Base-by-base conservation (phyloP, 2,329 filamentous ascomycete genomes). In the Magnaporthales sp. region DNA sequence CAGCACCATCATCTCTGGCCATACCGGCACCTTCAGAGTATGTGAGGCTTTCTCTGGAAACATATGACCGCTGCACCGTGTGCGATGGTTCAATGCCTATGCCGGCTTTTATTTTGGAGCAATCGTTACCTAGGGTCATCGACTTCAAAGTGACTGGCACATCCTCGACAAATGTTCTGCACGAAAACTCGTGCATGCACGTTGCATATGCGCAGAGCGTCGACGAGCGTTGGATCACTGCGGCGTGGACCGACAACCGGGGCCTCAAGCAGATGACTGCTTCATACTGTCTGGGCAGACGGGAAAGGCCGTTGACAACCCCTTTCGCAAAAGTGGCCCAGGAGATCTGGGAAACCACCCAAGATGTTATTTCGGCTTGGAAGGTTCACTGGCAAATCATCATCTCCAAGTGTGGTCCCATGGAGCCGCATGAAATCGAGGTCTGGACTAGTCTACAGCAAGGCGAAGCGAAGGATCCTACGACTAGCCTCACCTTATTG, bases 101-200 rank as follows among this genome's bases (percentile, higher is more conserved):
- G 0, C 89, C 91, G 2, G 87, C 91, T 0, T 87, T 95, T 66
- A 82, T 90, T 67, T 81, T 96, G 1, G 91, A 93, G 73, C 86
- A 89, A 69, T 80, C 86, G 0, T 79, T 90, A 4, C 90, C 91
- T 11, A 86, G 89, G 29, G 83, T 81, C 30, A 90, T 96, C 65
- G 90, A 91, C 64, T 95, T 96, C 77, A 90, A 91, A 74, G 78
- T 93, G 2, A 83, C 81, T 1, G 77, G 85, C 0, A 86, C 85
- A 15, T 89, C 91, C 2, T 91, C 91, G 0, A 84, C 87, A 22
- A 91, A 92, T 22, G 79, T 94, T 6, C 80, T 95, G 66, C 86
- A 90, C 66, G 91, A 95, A 74, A 92, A 93, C 70, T 91, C 88
- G 0, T 90, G 90, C 72, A 86, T 96, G 31, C 92, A 96, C 74